These are phyloP conservation scores for Ogataea trehaloabstinens DNA, from an alignment of 805 yeast species.

Conservation along the genomic window DNA sequence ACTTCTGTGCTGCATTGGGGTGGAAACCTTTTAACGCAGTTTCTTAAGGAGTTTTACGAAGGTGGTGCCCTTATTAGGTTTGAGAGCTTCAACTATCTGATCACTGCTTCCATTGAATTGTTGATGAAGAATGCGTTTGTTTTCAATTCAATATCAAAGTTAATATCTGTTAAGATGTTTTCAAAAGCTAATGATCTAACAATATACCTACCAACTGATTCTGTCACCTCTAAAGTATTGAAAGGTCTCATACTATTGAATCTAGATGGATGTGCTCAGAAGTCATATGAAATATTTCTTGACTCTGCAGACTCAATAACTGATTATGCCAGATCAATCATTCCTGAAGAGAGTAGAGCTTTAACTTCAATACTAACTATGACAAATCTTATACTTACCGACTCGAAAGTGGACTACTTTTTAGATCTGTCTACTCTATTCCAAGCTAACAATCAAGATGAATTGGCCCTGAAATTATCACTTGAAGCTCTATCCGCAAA, in stretches of 20 bases:
- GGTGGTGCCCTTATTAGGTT: slow-evolving; percentile 26
- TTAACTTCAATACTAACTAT: slow-evolving; percentile 17
- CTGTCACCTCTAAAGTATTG: slow-evolving; percentile 24
- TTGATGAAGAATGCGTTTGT: slow-evolving; percentile 20
- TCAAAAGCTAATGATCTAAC: slow-evolving; percentile 14
- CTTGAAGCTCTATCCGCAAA: slow-evolving; percentile 23
- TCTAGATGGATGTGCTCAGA: slow-evolving; percentile 19
- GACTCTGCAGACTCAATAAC: slow-evolving; percentile 29
- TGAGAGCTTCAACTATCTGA: slow-evolving; percentile 23
- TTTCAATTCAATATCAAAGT: slow-evolving; percentile 22
- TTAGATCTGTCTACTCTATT: slow-evolving; percentile 38
- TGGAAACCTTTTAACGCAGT: slow-evolving; percentile 10
- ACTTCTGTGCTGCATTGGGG: not conserved
- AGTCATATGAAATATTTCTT: slow-evolving; percentile 32
- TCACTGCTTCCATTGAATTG: slow-evolving; percentile 14
- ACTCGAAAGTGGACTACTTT: slow-evolving; percentile 36
- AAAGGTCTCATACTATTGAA: slow-evolving; percentile 29
- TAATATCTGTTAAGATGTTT: slow-evolving; percentile 12
- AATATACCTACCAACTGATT: slow-evolving; percentile 18
- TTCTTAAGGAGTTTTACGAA: slow-evolving; percentile 15
- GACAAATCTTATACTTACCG: slow-evolving; percentile 26
- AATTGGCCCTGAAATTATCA: slow-evolving; percentile 36
- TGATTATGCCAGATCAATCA: slow-evolving; percentile 12
- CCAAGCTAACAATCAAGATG: slow-evolving; percentile 28
- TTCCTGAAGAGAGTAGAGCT: slow-evolving; percentile 21